Evolutionary conservation across 208 protist species (phyloP), one percentile per base, ranked within the genome.

Genomic region (Leishmania turanica): DNA sequence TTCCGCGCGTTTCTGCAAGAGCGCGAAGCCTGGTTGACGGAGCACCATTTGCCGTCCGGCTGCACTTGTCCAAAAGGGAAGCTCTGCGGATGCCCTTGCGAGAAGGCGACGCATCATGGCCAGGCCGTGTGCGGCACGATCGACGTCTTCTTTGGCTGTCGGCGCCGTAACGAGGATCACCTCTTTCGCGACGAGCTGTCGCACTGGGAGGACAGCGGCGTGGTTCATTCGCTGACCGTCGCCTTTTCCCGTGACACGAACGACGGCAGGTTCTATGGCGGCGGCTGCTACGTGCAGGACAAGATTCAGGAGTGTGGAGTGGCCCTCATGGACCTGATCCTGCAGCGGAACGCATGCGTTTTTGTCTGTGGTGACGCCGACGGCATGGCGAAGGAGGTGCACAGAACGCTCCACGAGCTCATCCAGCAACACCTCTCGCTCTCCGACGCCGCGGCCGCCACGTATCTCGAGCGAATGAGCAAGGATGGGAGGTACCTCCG

Each of bases 1-100:
- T 96, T 98, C 66, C 77, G 85, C 17, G 92, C 93, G 42, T 98
- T 98, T 73, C n/a, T 98, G 75, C 93, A 98, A 78, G 87, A 95
- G 73, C 85, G 91, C 1, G 82, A 90, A 69, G 71, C 71, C 56
- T 76, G 79, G 79, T 31, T 91, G 66, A 42, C 65, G 82, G 92
- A 81, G 72, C 80, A 65, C 42, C 66, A 75, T 79, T 42, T 49
- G 78, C 64, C 75, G 74, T 70, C 64, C 53, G 60, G 66, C 11
- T 78, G 58, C 21, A 64, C 64, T 1, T 47, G 45, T 13, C 51
- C 73, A 11, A 85, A 72, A 71, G 72, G 75, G 11, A 58, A 79
- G 37, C 34, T 79, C 8, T 78, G 79, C 60, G 51, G 84, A 19
- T 80, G 70, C 72, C 77, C 69, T 2, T 70, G 68, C 37, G 71